Conservation (phyloP, 2,329 filamentous ascomycete species). For the Metarhizium robertsii region DNA sequence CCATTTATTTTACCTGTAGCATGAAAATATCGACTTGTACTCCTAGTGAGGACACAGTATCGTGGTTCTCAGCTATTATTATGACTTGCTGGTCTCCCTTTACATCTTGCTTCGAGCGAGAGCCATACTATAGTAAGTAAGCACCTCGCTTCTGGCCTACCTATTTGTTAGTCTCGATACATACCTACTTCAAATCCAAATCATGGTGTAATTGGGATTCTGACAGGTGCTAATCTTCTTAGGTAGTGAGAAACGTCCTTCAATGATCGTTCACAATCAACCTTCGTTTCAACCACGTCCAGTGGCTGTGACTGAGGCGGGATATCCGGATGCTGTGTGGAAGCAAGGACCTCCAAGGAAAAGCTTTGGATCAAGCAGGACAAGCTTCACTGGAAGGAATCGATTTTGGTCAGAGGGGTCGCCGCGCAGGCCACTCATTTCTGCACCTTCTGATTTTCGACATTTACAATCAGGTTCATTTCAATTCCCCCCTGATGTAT, state of each 20-base stretch:
- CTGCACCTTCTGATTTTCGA: slow-evolving; percentile 49
- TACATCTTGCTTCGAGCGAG: slow-evolving; percentile 28
- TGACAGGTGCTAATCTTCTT: not conserved
- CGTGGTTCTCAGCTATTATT: slow-evolving; percentile 37
- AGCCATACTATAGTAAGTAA: slow-evolving; percentile 29
- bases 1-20: slow-evolving; percentile 12
- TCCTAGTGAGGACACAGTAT: slow-evolving; percentile 31
- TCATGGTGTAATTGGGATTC: not conserved
- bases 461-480: slow-evolving; percentile 44
- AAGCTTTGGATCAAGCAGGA: slow-evolving; percentile 24
- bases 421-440: slow-evolving; percentile 46
- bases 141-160: slow-evolving; percentile 8
- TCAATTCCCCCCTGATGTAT: slow-evolving; percentile 20
- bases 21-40: slow-evolving; percentile 35
- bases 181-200: not conserved
- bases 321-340: slow-evolving; percentile 10
- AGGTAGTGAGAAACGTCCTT: slow-evolving; percentile 20
- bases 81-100: slow-evolving; percentile 35
- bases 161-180: not conserved
- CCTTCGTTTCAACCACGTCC: slow-evolving; percentile 18
- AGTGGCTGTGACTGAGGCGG: slow-evolving; percentile 15
- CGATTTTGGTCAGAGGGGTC: slow-evolving; percentile 34
- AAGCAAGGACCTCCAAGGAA: slow-evolving; percentile 11
- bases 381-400: slow-evolving; percentile 36
- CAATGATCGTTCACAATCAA: slow-evolving; percentile 19